Evolutionary conservation across 1,284 basidiomycete genomes (phyloP), one percentile per base, ranked within the genome.

Genomic region (Trametes pubescens): DNA sequence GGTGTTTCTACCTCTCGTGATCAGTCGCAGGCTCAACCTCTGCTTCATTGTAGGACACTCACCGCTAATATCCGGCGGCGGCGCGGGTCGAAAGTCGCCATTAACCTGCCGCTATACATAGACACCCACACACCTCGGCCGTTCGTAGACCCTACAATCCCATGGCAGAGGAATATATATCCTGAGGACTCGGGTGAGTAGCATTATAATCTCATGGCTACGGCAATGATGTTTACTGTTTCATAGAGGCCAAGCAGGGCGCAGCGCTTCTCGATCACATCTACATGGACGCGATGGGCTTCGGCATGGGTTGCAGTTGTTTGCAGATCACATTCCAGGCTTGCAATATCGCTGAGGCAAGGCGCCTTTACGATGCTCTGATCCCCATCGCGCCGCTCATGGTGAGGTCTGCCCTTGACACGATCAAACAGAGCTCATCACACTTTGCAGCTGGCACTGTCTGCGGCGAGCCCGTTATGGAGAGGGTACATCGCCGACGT

Each of bases 231-330:
- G 37, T 4, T 10, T 43, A 47, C 37, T 8, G 9, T 24, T 24
- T n/a, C 43, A 24, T 75, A 89, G 95, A 97, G 82, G 96, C 96
- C 1, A 92, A 90, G 76, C 83, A 89, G 62, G 95, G 94, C 5
- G 94, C 95, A 11, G 96, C 96, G 11, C 83, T 93, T 55, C 82
- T 84, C 14, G 91, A 97, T 76, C 96, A 99, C 78, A 96, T 99
- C 70, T 99, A 99, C 78, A 88, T 99, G 84, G 98, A 99, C 78
- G 96, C 98, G 1, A 99, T 99, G 98, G 97, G 96, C 26, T 99
- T 99, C 77, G 98, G 98, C 49, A 99, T 99, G 97, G 98, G 98
- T 3, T 99, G 97, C 74, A 98, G 95, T 74, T 99, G 98, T 78
- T 82, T 99, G 56, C 98, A 99, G 75, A 86, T 99, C 68, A 99